A percentile compares a stretch with the other conserved stretches of the same genome.
Evolutionary conservation across 1,139 yeast genomes (phyloP).

Genomic region (Debaryomycetaceae sp.): DNA sequence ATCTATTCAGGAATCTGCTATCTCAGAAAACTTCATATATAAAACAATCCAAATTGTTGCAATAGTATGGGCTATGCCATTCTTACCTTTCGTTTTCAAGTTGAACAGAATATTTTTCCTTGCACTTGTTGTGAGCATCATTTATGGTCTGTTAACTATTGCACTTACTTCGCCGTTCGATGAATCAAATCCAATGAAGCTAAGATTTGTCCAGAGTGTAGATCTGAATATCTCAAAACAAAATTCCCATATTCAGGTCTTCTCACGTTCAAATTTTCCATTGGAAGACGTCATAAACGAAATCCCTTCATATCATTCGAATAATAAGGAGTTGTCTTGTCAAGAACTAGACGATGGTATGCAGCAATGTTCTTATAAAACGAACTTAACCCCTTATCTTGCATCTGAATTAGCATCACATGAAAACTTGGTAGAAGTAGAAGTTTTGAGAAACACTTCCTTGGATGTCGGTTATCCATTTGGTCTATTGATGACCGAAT

Average conservation of each 20-base stretch:
- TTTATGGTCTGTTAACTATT: slow-evolving; percentile 34
- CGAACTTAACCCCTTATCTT: slow-evolving; percentile 50
- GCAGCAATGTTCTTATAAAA: slow-evolving; percentile 52
- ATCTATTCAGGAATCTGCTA: slow-evolving; percentile 62
- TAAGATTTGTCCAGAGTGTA: slow-evolving; percentile 61
- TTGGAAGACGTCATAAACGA: slow-evolving; percentile 43
- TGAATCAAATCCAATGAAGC: slow-evolving; percentile 59
- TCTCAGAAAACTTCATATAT: slow-evolving; percentile 48
- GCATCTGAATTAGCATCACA: slow-evolving; percentile 36
- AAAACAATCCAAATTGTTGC: slow-evolving; percentile 32
- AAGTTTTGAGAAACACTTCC: slow-evolving; percentile 49
- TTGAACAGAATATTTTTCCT: slow-evolving; percentile 52
- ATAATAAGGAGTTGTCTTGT: slow-evolving; percentile 32
- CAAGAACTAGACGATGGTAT: slow-evolving; percentile 38
- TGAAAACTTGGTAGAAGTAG: slow-evolving; percentile 45
- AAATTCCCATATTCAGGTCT: slow-evolving; percentile 41
- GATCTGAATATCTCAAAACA: slow-evolving; percentile 32
- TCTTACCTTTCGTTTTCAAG: slow-evolving; percentile 71
- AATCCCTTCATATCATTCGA: slow-evolving; percentile 58
- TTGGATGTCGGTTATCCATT: slow-evolving; percentile 47
- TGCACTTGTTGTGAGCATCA: slow-evolving; percentile 29
- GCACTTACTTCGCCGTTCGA: slow-evolving; percentile 52
- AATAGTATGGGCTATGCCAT: slow-evolving; percentile 49
- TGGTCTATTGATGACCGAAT: slow-evolving; percentile 65
- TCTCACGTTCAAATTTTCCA: slow-evolving; percentile 50